Conservation (phyloP, 164 flowering plant genomes). For the Cinnamomum chago region DNA sequence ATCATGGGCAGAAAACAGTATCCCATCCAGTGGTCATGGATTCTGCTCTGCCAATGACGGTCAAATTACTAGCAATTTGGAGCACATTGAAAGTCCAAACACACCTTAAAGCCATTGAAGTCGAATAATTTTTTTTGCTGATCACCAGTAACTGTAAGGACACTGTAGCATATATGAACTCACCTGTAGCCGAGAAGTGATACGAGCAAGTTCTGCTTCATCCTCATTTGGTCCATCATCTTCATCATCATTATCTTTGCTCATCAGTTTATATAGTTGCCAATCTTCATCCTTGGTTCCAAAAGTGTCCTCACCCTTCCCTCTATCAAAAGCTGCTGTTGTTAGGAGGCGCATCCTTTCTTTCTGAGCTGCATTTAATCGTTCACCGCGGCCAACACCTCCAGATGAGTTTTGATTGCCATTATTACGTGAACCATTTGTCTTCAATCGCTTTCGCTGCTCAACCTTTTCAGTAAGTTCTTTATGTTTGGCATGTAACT, state of each 20-base stretch:
- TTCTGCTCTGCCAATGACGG: neutral
- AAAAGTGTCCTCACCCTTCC: slow-evolving; percentile 99
- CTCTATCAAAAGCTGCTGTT: slow-evolving; percentile 96
- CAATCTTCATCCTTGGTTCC: slow-evolving; percentile 97
- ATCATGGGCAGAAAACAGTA: neutral
- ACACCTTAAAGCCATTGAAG: neutral
- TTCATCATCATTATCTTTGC: slow-evolving; percentile 89
- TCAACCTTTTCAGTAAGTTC: slow-evolving; percentile 83
- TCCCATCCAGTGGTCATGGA: neutral
- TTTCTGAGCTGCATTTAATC: slow-evolving; percentile 87
- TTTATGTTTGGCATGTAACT: slow-evolving; percentile 61
- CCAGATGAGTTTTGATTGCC: slow-evolving; percentile 62
- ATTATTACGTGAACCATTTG: slow-evolving; percentile 64
- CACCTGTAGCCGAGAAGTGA: slow-evolving; percentile 82
- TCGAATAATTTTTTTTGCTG: neutral
- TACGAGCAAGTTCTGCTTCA: slow-evolving; percentile 70
- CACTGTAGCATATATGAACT: slow-evolving; percentile 9
- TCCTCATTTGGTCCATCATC: slow-evolving; percentile 76
- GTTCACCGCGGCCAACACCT: slow-evolving; percentile 97
- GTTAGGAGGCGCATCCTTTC: slow-evolving; percentile 98
- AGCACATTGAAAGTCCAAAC: neutral
- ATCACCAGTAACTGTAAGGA: neutral
- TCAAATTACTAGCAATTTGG: neutral
- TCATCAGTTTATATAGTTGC: slow-evolving; percentile 96
- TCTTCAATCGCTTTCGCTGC: slow-evolving; percentile 80